Conservation (phyloP, 148 eudicot species). For the Amaranthus hypochondriacus region DNA sequence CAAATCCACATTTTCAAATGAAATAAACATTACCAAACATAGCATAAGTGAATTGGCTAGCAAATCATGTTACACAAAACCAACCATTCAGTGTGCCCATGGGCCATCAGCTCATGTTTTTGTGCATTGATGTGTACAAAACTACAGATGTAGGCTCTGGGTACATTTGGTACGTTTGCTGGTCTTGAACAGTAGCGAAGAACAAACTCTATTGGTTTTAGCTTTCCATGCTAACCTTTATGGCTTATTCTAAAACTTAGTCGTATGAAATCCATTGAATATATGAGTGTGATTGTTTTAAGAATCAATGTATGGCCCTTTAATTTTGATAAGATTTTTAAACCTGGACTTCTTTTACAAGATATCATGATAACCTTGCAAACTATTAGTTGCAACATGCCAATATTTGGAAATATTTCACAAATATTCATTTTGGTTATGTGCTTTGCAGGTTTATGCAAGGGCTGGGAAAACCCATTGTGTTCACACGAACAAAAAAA, state of each 20-base stretch:
- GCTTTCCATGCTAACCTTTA: background rate
- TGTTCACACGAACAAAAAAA: slow-evolving; percentile 89
- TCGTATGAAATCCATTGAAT: background rate
- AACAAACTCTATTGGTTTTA: background rate
- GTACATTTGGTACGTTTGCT: no score
- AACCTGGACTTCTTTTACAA: background rate
- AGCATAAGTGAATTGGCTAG: no score
- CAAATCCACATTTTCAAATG: no score
- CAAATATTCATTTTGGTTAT: background rate
- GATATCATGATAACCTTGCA: background rate
- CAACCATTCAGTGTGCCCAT: no score
- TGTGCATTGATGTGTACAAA: no score
- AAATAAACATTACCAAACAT: no score
- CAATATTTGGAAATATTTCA: background rate
- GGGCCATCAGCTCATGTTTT: no score
- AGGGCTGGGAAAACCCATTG: slow-evolving; percentile 96
- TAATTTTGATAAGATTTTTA: background rate
- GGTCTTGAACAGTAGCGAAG: no score
- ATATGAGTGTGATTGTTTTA: background rate
- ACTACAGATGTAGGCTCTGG: no score
- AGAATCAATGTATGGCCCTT: background rate
- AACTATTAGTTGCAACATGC: background rate
- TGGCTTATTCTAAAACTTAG: background rate
- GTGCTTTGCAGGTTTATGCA: slow-evolving; percentile 68
- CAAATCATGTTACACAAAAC: no score